These are phyloP conservation scores for Peronosclerospora sorghi DNA, from an alignment of 352 stramenopile species.

Conservation along the genomic window DNA sequence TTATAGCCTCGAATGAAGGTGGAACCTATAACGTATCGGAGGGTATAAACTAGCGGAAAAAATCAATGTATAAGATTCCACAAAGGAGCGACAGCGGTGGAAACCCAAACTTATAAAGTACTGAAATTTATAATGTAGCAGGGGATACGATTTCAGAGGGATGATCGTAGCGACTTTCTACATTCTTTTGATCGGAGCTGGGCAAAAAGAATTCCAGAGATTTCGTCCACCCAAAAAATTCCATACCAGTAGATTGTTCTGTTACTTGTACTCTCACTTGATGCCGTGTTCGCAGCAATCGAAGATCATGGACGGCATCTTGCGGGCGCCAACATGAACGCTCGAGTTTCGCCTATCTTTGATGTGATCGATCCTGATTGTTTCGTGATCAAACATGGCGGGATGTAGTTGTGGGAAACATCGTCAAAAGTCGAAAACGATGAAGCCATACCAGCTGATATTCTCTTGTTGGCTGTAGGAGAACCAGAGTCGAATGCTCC, in stretches of 20 bases:
- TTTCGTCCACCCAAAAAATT: constrained; percentile 76
- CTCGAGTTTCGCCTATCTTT: constrained; percentile 49
- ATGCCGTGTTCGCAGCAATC: constrained; percentile 76
- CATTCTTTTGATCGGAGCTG: constrained; percentile 79
- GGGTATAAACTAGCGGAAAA: no score
- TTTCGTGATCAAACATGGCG: constrained; percentile 46
- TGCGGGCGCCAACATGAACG: constrained; percentile 79
- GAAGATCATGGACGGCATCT: constrained; percentile 70
- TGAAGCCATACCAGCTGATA: constrained; percentile 72
- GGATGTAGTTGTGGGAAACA: constrained; percentile 60
- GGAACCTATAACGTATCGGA: no score
- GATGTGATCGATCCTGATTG: constrained; percentile 25
- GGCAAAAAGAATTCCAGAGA: constrained; percentile 77
- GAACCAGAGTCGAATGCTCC: constrained; percentile 49
- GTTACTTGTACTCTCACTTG: constrained; percentile 70
- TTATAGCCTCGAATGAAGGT: no score
- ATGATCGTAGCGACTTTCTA: constrained; percentile 87
- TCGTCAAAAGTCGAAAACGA: constrained; percentile 85
- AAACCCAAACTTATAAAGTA: no score
- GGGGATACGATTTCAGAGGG: no score
- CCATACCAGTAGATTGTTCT: constrained; percentile 85
- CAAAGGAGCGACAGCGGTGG: no score
- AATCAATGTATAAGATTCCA: no score
- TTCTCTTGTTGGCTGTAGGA: constrained; percentile 63
- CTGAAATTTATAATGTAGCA: no score